Conservation (phyloP, 768 basidiomycete genomes). For the Suillus tomentosus region DNA sequence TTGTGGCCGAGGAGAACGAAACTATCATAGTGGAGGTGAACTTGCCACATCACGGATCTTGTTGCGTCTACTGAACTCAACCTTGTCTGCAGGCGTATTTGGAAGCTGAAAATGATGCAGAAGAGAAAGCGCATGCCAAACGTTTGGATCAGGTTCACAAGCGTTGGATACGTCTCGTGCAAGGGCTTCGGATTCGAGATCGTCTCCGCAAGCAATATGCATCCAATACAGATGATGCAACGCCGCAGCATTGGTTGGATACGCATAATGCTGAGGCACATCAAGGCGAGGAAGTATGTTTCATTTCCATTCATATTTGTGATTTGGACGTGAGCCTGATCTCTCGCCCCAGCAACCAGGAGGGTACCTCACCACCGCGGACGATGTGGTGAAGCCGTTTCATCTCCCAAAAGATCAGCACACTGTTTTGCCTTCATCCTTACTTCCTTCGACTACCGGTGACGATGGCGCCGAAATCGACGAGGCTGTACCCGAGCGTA, state of each 20-base stretch:
- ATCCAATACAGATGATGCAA: conserved; percentile 17
- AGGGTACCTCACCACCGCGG: conserved; percentile 68
- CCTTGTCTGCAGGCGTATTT: conserved; percentile 68
- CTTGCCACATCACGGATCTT: conserved; percentile 20
- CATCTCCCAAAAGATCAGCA: conserved; percentile 62
- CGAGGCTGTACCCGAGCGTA: conserved; percentile 19
- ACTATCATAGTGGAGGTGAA: conserved; percentile 69
- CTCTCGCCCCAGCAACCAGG: conserved; percentile 37
- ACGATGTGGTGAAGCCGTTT: conserved; percentile 73
- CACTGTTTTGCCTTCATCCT: conserved; percentile 18
- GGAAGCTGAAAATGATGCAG: conserved; percentile 76
- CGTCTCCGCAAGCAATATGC: conserved; percentile 81
- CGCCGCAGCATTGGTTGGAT: conserved; percentile 17
- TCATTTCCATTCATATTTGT: not conserved
- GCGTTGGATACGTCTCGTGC: conserved; percentile 85
- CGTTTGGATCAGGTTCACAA: conserved; percentile 80
- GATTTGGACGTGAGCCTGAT: not conserved
- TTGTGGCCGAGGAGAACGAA: conserved; percentile 83
- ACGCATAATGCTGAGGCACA: conserved; percentile 22
- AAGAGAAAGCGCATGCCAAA: conserved; percentile 75
- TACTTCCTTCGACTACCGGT: conserved; percentile 24
- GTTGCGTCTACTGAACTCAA: conserved; percentile 6
- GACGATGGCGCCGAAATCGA: conserved; percentile 36
- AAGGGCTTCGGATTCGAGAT: conserved; percentile 84
- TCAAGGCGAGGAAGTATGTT: conserved; percentile 26